Base-by-base conservation (phyloP, 2,329 filamentous ascomycete genomes). In the Ophiostoma novo-ulmi region DNA sequence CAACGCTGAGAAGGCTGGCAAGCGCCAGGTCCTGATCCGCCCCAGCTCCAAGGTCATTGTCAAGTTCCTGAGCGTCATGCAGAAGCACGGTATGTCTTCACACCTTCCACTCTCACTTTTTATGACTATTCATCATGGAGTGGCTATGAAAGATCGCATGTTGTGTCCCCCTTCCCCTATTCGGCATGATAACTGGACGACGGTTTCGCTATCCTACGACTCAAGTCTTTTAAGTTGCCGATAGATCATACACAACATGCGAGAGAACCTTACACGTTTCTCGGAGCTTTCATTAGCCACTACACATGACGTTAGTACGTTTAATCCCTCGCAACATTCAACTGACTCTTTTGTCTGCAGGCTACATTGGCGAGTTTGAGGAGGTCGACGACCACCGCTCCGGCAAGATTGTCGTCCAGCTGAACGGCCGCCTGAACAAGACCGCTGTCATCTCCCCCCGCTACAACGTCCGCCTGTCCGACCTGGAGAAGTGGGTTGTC, bases 101-200 rank as follows among this genome's bases (percentile, higher is more conserved):
- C 44, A 17, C 44, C 44, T 20, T 67, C 55, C n/a, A 39, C 17
- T 26, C 70, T 70, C 44, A 55, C 31, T 68, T 67, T 36, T 69
- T 31, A 64, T 26, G 39, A 8, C 14, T 22, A 14, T 48, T 5
- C 48, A 36, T 71, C 14, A 66, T 61, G 70, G 61, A 63, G 52
- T 68, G 67, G 64, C 52, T 67, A 17, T 44, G 63, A 65, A 39
- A 41, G 36, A 20, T 39, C 3, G 68, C 66, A 68, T 55, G 41
- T 55, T 68, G 41, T 68, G 41, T 55, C 41, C 69, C 44, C n/a
- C 41, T 52, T 61, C 52, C 38, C 44, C 70, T 77, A 79, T 89
- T 95, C 95, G 94, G 94, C 91, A 91, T 97, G 93, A 98, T 98
- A 98, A 98, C 95, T 99, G 97, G 94, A 92, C 91, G 90, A 93